phyloP scores from a whole-genome alignment of 2,329 filamentous ascomycete species.

The Trichoderma sp. region DNA sequence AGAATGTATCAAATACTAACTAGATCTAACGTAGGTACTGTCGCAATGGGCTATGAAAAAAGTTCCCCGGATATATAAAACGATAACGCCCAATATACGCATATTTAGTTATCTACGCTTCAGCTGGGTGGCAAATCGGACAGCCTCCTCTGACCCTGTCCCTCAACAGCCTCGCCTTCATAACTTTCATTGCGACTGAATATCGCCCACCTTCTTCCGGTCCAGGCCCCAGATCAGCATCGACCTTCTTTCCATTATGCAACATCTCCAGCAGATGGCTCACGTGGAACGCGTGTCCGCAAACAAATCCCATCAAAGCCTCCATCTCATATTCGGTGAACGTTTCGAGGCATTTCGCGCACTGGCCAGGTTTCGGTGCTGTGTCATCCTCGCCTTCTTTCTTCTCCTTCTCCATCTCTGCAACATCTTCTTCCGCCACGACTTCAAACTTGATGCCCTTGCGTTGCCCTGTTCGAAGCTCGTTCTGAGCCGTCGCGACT shows the following conservation, averaged over 20 bases:
- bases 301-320: conserved; percentile 78
- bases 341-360: conserved; percentile 59
- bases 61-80: conserved; percentile 23
- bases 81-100: conserved; percentile 12
- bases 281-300: conserved; percentile 81
- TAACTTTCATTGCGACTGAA: conserved; percentile 84
- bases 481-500: conserved; percentile 81
- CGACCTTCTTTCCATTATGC: conserved; percentile 50
- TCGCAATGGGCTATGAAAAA: not conserved
- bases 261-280: conserved; percentile 66
- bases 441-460: conserved; percentile 91
- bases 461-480: conserved; percentile 76
- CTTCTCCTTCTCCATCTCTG: conserved; percentile 32
- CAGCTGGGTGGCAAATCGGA: conserved; percentile 55
- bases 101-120: conserved; percentile 20
- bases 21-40: not conserved
- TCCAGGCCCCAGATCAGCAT: conserved; percentile 52
- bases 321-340: conserved; percentile 68
- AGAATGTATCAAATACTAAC: not conserved
- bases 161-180: conserved; percentile 76
- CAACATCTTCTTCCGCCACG: conserved; percentile 38
- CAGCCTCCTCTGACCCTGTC: conserved; percentile 71
- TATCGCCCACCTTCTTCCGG: conserved; percentile 54
- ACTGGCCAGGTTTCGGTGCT: conserved; percentile 56
- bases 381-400: conserved; percentile 39